These are phyloP conservation scores for Cladosporium sp. DNA, from an alignment of 2,329 filamentous ascomycete genomes.

Conservation along the genomic window DNA sequence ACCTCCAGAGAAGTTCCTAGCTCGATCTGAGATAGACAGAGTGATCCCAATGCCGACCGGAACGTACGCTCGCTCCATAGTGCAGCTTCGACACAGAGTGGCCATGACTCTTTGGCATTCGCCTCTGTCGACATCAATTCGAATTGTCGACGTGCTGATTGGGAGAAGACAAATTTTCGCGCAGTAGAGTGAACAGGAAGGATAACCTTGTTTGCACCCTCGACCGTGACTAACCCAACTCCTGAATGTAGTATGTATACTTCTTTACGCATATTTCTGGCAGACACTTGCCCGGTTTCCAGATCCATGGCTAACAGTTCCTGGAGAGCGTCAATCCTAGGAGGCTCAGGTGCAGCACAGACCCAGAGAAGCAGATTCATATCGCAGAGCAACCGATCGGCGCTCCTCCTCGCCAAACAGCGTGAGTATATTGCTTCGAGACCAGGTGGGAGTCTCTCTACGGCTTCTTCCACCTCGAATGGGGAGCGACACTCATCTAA, in stretches of 20 bases:
- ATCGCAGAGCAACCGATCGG: neutral
- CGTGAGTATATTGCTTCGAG: conserved; percentile 10
- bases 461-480: conserved; percentile 2
- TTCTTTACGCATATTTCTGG: neutral
- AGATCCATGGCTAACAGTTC: neutral
- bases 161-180: neutral
- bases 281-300: neutral
- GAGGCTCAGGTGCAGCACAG: conserved; percentile 3
- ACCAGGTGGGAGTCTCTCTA: neutral
- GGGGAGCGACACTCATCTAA: conserved; percentile 1
- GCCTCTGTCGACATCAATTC: neutral
- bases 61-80: conserved; percentile 4
- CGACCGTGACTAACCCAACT: neutral
- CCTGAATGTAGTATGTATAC: neutral
- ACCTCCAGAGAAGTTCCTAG: neutral
- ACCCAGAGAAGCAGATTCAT: conserved; percentile 1
- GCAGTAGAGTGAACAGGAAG: conserved; percentile 7
- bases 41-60: conserved; percentile 2
- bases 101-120: neutral
- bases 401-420: neutral
- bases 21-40: conserved; percentile 6
- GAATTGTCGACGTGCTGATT: neutral
- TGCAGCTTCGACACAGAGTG: neutral
- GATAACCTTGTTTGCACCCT: neutral
- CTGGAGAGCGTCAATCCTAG: neutral